These are phyloP conservation scores for Capsicum chinense DNA, from an alignment of 257 asterid genomes.

Conservation along the genomic window DNA sequence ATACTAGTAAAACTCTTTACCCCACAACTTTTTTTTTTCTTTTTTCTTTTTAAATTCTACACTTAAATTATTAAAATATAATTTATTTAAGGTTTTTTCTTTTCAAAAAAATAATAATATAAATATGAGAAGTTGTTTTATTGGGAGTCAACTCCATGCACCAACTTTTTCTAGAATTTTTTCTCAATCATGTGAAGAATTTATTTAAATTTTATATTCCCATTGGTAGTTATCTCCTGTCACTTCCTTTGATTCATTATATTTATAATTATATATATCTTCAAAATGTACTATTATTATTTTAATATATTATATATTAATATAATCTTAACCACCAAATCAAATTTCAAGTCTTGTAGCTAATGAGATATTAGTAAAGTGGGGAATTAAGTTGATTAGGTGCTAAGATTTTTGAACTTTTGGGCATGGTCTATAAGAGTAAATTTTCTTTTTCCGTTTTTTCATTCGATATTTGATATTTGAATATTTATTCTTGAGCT, in stretches of 20 bases:
- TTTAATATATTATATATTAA: background rate
- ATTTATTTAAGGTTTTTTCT: too few species aligned
- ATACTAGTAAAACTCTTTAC: too few species aligned
- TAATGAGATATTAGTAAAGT: background rate
- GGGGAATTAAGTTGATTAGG: background rate
- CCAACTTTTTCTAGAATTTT: background rate
- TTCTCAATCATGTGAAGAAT: conserved; percentile 8
- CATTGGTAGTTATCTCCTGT: background rate
- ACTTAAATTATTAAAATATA: background rate
- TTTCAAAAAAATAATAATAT: too few species aligned
- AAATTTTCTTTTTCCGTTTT: background rate
- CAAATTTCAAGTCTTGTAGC: background rate
- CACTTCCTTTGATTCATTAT: background rate
- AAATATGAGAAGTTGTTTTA: background rate
- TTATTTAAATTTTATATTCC: background rate
- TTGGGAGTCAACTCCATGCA: background rate
- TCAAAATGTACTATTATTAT: background rate
- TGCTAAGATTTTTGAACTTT: background rate
- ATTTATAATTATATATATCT: background rate
- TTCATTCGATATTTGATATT: background rate
- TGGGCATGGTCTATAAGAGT: background rate
- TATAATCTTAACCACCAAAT: conserved; percentile 10
- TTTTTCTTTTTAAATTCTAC: background rate
- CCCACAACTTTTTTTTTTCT: background rate
- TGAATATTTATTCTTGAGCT: background rate